A percentile compares a stretch with the other conserved stretches of the same genome.
phyloP scores from a whole-genome alignment of 1,284 basidiomycete genomes.

The Thelephora terrestris region DNA sequence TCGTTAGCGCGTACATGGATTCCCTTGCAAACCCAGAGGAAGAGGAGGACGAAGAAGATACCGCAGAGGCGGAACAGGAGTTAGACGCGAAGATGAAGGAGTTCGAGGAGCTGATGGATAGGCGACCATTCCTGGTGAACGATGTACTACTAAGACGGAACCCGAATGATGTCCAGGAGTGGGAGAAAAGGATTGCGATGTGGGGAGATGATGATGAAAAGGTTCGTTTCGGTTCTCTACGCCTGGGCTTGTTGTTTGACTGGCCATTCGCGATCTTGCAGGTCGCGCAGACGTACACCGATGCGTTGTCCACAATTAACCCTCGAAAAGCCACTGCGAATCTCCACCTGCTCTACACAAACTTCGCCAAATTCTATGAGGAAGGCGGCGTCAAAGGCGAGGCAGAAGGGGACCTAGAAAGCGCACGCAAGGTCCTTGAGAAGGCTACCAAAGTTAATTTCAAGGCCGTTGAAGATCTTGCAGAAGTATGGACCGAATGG shows the following conservation, averaged over 20 bases:
- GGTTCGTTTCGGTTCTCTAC: conserved; percentile 29
- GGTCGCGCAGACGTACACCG: conserved; percentile 89
- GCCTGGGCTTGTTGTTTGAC: conserved; percentile 2
- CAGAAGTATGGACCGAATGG: conserved; percentile 99
- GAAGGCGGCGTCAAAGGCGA: conserved; percentile 77
- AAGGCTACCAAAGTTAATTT: conserved; percentile 89
- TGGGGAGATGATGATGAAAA: conserved; percentile 92
- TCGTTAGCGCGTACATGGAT: conserved; percentile 91
- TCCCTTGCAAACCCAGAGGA: conserved; percentile 59
- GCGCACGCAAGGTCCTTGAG: conserved; percentile 87
- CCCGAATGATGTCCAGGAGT: conserved; percentile 97
- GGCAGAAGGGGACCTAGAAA: conserved; percentile 75
- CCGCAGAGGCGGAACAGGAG: conserved; percentile 76
- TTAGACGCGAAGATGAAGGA: conserved; percentile 86
- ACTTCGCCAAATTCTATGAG: conserved; percentile 97
- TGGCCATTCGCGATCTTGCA: conserved; percentile 19
- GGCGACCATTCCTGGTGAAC: conserved; percentile 93
- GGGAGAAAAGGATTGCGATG: conserved; percentile 96
- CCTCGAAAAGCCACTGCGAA: conserved; percentile 91
- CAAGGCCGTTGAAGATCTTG: conserved; percentile 94
- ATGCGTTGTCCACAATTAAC: conserved; percentile 82
- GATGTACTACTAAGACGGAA: conserved; percentile 92
- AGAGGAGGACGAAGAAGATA: conserved; percentile 69
- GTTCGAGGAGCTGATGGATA: conserved; percentile 93
- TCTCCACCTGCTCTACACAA: conserved; percentile 84